These are phyloP conservation scores for Globisporangium acanthophoron DNA, from an alignment of 352 stramenopile genomes.

Conservation along the genomic window DNA sequence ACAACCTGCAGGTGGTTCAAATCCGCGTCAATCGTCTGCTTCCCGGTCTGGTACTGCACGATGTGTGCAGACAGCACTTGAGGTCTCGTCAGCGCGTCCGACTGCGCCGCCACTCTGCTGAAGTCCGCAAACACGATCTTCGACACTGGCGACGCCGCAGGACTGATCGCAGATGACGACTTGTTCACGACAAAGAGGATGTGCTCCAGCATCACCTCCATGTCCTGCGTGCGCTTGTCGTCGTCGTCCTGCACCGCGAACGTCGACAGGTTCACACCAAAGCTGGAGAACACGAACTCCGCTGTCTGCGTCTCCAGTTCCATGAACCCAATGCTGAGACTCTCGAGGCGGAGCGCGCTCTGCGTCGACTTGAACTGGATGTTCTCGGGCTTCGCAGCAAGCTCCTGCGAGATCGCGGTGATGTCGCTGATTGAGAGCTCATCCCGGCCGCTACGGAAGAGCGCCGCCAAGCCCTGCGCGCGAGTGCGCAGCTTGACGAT, in stretches of 20 bases:
- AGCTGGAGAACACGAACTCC: constrained; percentile 44
- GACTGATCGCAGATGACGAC: constrained; percentile 24
- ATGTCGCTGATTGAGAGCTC: constrained; percentile 39
- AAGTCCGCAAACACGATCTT: constrained; percentile 60
- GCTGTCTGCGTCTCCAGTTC: constrained; percentile 35
- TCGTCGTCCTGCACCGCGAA: constrained; percentile 38
- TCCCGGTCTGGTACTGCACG: constrained; percentile 36
- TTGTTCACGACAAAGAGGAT: constrained; percentile 48
- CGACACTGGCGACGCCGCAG: constrained; percentile 25
- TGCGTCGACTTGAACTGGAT: constrained; percentile 53
- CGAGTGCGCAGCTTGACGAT: constrained; percentile 43
- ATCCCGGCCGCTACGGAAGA: constrained; percentile 32
- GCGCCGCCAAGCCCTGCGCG: constrained; percentile 29
- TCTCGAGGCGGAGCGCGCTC: constrained; percentile 43
- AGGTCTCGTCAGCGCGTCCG: constrained; percentile 22
- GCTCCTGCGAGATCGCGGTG: constrained; percentile 33
- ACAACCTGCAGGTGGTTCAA: constrained; percentile 50
- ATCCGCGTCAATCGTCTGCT: constrained; percentile 32
- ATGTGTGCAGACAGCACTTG: constrained; percentile 44
- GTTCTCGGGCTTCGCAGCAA: constrained; percentile 32
- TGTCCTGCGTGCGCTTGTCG: constrained; percentile 39
- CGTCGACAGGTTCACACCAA: constrained; percentile 37
- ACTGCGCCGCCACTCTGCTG: constrained; percentile 21
- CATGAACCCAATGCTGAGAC: constrained; percentile 44
- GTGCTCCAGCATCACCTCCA: constrained; percentile 44